phyloP scores from a whole-genome alignment of 768 basidiomycete genomes.

The Kwoniella bestiolae region DNA sequence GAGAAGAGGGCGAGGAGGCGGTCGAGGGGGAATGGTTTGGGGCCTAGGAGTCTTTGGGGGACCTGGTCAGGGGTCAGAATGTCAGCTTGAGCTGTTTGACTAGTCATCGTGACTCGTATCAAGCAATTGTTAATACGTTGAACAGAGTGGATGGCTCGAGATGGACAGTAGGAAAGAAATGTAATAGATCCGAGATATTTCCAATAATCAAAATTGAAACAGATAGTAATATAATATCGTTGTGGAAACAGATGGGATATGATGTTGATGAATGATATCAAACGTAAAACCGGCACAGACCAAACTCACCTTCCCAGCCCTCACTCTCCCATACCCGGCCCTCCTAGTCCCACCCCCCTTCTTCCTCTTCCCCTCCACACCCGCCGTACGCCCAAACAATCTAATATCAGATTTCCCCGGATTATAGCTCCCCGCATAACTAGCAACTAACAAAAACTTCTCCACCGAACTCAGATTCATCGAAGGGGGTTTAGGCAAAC shows the following conservation, averaged over 20 bases:
- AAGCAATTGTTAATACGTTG: no score
- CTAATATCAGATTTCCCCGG: constrained; percentile 77
- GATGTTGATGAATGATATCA: no score
- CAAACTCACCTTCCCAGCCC: constrained; percentile 50
- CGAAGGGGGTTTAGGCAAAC: constrained; percentile 32
- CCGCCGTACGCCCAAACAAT: constrained; percentile 75
- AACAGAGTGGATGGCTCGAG: no score
- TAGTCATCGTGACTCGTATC: no score
- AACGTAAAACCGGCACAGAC: no score
- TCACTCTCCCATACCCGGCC: constrained; percentile 57
- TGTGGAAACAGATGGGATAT: no score
- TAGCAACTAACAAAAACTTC: constrained; percentile 74
- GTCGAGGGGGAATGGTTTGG: constrained; percentile 76
- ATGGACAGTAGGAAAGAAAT: no score
- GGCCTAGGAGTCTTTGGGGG: constrained; percentile 78
- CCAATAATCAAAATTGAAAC: no score
- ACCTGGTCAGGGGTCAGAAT: constrained; percentile 19
- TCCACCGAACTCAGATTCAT: constrained; percentile 56
- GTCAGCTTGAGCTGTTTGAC: no score
- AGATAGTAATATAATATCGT: no score
- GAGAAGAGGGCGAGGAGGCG: constrained; percentile 79
- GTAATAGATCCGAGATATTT: no score
- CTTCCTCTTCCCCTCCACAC: constrained; percentile 63
- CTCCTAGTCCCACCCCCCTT: constrained; percentile 56
- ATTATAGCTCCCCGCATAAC: constrained; percentile 83